phyloP scores from a whole-genome alignment of 768 basidiomycete genomes.

The Tephrocybe rancida region DNA sequence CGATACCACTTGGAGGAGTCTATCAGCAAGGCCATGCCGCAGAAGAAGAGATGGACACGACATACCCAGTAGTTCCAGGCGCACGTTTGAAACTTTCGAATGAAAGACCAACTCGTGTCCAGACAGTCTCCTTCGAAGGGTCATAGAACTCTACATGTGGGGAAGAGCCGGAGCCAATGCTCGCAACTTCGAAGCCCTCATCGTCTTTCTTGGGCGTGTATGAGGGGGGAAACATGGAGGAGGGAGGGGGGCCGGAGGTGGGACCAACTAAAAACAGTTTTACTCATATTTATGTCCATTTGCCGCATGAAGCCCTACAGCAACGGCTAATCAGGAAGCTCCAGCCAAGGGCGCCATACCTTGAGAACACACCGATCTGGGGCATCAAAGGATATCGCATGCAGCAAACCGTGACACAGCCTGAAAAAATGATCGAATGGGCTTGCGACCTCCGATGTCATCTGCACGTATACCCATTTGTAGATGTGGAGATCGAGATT shows the following conservation, averaged over 20 bases:
- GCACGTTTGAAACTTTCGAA: conserved; percentile 50
- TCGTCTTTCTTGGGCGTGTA: conserved; percentile 30
- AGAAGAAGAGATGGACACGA: not conserved
- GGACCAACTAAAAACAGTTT: not conserved
- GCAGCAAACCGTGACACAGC: not conserved
- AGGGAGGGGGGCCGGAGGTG: conserved; percentile 8
- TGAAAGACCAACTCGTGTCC: conserved; percentile 45
- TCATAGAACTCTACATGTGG: conserved; percentile 43
- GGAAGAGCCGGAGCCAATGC: conserved; percentile 25
- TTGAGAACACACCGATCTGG: conserved; percentile 4
- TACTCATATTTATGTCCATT: conserved; percentile 12
- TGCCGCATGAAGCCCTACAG: conserved; percentile 7
- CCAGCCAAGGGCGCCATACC: conserved; percentile 6
- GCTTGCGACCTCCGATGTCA: conserved; percentile 6
- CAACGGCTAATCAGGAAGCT: not conserved
- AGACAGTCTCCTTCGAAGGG: conserved; percentile 46
- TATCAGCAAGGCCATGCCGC: not conserved
- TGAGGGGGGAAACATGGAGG: not conserved
- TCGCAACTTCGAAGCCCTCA: conserved; percentile 34
- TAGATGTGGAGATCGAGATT: not conserved
- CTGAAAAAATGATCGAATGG: conserved; percentile 12
- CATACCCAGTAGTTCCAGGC: conserved; percentile 47
- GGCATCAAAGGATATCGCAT: conserved; percentile 1
- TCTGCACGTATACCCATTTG: not conserved
- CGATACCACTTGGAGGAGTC: conserved; percentile 33